Conservation (phyloP, 176 grass and related monocot genomes). For the Carex scoparia region DNA sequence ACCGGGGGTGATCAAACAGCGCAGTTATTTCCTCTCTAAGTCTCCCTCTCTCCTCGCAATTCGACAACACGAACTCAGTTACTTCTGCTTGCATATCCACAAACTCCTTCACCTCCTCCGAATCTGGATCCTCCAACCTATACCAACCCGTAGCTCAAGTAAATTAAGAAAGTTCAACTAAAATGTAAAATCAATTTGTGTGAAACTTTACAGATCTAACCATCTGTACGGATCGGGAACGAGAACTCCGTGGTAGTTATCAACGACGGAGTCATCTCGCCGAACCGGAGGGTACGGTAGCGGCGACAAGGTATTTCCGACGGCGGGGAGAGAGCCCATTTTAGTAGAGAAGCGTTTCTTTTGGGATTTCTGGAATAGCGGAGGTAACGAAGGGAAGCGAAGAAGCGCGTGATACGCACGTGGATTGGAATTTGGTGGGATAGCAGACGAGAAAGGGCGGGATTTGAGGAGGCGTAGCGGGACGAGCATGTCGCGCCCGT, state of each 20-base stretch:
- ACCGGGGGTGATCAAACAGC: conserved; percentile 72
- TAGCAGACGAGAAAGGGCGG: not conserved
- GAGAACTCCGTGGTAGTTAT: conserved; percentile 51
- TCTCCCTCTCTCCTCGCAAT: conserved; percentile 50
- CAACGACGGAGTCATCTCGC: conserved; percentile 57
- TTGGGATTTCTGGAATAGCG: not conserved
- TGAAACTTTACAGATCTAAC: conserved; percentile 15
- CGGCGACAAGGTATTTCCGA: conserved; percentile 4
- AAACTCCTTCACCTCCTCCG: conserved; percentile 85
- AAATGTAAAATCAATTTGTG: not conserved
- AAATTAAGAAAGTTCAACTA: not conserved
- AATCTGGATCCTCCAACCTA: conserved; percentile 91
- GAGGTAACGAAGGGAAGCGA: not conserved
- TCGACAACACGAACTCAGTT: conserved; percentile 50
- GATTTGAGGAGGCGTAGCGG: conserved; percentile 20
- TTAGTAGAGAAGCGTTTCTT: conserved; percentile 2
- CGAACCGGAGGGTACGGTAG: conserved; percentile 55
- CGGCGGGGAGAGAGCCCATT: conserved; percentile 47
- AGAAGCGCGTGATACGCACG: not conserved
- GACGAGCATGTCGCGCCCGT: not conserved
- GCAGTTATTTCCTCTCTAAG: conserved; percentile 50
- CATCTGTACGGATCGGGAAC: conserved; percentile 82
- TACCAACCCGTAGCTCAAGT: not conserved
- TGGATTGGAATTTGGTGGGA: not conserved
- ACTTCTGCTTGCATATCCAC: conserved; percentile 57